These are phyloP conservation scores for Chlorencoelia australis DNA, from an alignment of 2,329 filamentous ascomycete species.

Conservation along the genomic window DNA sequence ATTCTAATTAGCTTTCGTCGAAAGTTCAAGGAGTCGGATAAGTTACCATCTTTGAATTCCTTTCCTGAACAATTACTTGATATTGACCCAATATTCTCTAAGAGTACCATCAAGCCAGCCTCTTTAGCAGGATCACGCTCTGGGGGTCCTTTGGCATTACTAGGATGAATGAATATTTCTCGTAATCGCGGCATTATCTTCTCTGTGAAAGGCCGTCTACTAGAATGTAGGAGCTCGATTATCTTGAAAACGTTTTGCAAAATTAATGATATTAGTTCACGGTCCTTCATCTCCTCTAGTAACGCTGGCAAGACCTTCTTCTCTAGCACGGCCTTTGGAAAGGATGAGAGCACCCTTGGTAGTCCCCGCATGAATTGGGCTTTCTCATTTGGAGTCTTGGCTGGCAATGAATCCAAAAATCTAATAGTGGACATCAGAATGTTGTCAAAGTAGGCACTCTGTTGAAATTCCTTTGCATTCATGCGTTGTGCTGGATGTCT, in stretches of 20 bases:
- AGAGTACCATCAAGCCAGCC: slow-evolving; percentile 79
- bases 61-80: slow-evolving; percentile 77
- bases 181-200: slow-evolving; percentile 77
- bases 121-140: slow-evolving; percentile 80
- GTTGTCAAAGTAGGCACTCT: slow-evolving; percentile 95
- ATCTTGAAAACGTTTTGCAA: slow-evolving; percentile 91
- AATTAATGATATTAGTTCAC: slow-evolving; percentile 73
- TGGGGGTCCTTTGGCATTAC: slow-evolving; percentile 39
- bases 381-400: slow-evolving; percentile 87
- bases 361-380: slow-evolving; percentile 83
- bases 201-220: slow-evolving; percentile 71
- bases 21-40: slow-evolving; percentile 3
- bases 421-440: slow-evolving; percentile 92
- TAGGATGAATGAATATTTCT: slow-evolving; percentile 64
- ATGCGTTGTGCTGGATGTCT: slow-evolving; percentile 78
- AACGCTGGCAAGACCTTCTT: slow-evolving; percentile 87
- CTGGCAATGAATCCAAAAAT: slow-evolving; percentile 82
- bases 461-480: slow-evolving; percentile 83
- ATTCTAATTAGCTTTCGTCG: slow-evolving; percentile 16
- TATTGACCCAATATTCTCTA: slow-evolving; percentile 71
- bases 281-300: slow-evolving; percentile 89
- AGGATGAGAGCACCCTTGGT: slow-evolving; percentile 77
- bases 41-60: slow-evolving; percentile 84
- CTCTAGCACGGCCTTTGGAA: slow-evolving; percentile 86
- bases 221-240: slow-evolving; percentile 64